Evolutionary conservation across 2,329 filamentous ascomycete species (phyloP).

Genomic region (Epichloe sibirici): DNA sequence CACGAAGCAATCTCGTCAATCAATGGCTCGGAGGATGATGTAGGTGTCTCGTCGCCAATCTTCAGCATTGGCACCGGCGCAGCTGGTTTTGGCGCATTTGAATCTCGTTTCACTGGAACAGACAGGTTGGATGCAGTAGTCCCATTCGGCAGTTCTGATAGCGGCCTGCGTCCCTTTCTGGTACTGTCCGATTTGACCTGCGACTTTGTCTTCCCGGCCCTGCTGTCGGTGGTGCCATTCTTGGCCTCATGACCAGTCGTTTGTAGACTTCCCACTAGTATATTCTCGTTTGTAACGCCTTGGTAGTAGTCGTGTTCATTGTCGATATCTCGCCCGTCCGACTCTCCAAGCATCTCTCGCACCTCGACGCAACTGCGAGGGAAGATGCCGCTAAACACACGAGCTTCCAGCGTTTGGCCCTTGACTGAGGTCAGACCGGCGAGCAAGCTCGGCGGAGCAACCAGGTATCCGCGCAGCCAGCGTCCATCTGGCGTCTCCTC

Average conservation of each 20-base stretch:
- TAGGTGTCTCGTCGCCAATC: slow-evolving; percentile 92
- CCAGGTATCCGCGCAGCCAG: slow-evolving; percentile 92
- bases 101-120: slow-evolving; percentile 44
- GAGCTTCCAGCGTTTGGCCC: slow-evolving; percentile 85
- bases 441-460: slow-evolving; percentile 85
- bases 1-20: slow-evolving; percentile 98
- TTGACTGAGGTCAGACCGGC: slow-evolving; percentile 83
- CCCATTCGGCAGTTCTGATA: slow-evolving; percentile 28
- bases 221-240: slow-evolving; percentile 36
- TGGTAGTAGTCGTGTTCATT: slow-evolving; percentile 29
- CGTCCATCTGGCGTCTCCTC: slow-evolving; percentile 85
- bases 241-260: slow-evolving; percentile 40
- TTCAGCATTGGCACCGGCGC: slow-evolving; percentile 96
- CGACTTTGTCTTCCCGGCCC: slow-evolving; percentile 24
- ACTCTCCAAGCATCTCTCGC: slow-evolving; percentile 76
- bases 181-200: slow-evolving; percentile 17
- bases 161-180: slow-evolving; percentile 17
- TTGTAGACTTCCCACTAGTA: slow-evolving; percentile 15
- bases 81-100: slow-evolving; percentile 61
- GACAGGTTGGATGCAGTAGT: slow-evolving; percentile 31
- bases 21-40: slow-evolving; percentile 75
- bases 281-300: slow-evolving; percentile 18
- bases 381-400: slow-evolving; percentile 98
- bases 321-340: slow-evolving; percentile 40
- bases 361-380: slow-evolving; percentile 90